phyloP scores from a whole-genome alignment of 2,329 filamentous ascomycete species.

The Fusarium penzigii region DNA sequence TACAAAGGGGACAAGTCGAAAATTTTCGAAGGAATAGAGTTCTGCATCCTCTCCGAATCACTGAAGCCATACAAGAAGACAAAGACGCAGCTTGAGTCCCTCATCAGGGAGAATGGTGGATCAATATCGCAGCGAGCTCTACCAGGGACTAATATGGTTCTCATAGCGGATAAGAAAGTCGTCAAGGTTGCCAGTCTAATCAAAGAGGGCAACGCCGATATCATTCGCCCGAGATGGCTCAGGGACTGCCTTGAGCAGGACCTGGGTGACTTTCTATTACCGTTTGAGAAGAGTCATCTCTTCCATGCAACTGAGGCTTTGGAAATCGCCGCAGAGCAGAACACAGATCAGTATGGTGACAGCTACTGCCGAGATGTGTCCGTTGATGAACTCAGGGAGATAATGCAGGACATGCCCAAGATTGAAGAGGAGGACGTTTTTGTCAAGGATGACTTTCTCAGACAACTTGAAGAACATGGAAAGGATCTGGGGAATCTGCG shows the following conservation, averaged over 20 bases:
- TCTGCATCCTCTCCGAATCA: slow-evolving; percentile 82
- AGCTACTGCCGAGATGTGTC: slow-evolving; percentile 75
- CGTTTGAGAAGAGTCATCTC: slow-evolving; percentile 64
- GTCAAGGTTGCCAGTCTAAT: slow-evolving; percentile 84
- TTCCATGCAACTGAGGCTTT: slow-evolving; percentile 66
- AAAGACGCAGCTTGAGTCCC: slow-evolving; percentile 76
- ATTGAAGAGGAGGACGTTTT: slow-evolving; percentile 44
- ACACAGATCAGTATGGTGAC: slow-evolving; percentile 78
- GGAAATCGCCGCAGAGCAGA: slow-evolving; percentile 54
- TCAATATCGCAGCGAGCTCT: slow-evolving; percentile 73
- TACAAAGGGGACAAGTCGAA: slow-evolving; percentile 61
- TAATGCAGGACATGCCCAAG: slow-evolving; percentile 54
- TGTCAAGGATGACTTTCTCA: slow-evolving; percentile 48
- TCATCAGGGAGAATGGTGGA: slow-evolving; percentile 84
- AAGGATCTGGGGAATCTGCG: slow-evolving; percentile 51
- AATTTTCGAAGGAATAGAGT: slow-evolving; percentile 74
- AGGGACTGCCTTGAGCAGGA: slow-evolving; percentile 72
- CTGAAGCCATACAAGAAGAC: slow-evolving; percentile 68
- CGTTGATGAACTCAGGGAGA: slow-evolving; percentile 59
- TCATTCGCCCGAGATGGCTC: slow-evolving; percentile 81
- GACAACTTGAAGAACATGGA: slow-evolving; percentile 57
- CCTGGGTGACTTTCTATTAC: slow-evolving; percentile 62
- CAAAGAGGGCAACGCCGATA: slow-evolving; percentile 68
- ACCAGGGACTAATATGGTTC: slow-evolving; percentile 61
- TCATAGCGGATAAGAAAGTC: slow-evolving; percentile 76